Evolutionary conservation across 306 rosid species (phyloP), one percentile per base, ranked within the genome.

Genomic region (Medicago lupulina): DNA sequence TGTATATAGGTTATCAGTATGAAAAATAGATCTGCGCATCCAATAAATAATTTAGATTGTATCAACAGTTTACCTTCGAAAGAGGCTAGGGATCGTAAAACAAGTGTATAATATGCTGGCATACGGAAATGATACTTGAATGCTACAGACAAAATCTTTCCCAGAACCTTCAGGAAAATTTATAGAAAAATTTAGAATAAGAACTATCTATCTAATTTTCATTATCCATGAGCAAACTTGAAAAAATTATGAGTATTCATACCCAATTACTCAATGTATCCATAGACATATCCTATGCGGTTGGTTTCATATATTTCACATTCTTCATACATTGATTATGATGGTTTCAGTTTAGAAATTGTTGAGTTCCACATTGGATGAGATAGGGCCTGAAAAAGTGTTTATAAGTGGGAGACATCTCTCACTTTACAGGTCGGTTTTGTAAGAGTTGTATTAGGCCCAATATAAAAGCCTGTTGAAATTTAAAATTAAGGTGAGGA

Each of bases 81-180:
- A 39, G 98, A 94, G 74, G 97, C 96, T 19, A 94, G 90, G 78
- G 96, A 94, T 67, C 97, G 91, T 54, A 94, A 82, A 70, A 92
- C 91, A 72, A 94, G 95, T 15, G 98, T 86, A 74, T 85, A 94
- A 84, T 92, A 94, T 53, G 98, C 96, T 57, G 98, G 98, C 98
- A 94, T 94, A 55, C 97, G 93, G 84, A 94, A 94, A 59, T 94
- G 93, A 82, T 90, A 82, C 87, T 94, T 90, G 82, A 94, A 80
- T 75, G 98, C 95, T 23, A 92, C 73, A 51, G 93, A 88, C 96
- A 89, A 89, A 81, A 94, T 90, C 86, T 90, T 94, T 43, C 95
- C 97, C 80, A 94, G 86, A 88, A 94, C 98, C 97, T 94, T 61
- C 68, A 83, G 74, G 83, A 79, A 76, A 79, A 74, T 81, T 36